Evolutionary conservation across 75 land plant genomes (phyloP).

Genomic region (Gnetum montanum): DNA sequence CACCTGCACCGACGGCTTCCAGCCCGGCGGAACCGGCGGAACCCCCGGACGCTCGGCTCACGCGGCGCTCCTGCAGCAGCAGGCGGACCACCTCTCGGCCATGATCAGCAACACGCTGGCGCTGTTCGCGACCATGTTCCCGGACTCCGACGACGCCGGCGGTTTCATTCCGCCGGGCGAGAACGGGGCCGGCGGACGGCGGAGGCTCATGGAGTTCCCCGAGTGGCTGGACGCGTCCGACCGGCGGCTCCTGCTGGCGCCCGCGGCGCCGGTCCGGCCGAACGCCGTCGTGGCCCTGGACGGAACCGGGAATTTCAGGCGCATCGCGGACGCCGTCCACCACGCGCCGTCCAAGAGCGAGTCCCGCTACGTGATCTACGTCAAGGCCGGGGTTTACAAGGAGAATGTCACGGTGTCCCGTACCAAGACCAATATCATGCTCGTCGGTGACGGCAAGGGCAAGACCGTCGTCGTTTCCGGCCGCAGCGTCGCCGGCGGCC

Average conservation of each 20-base stretch:
- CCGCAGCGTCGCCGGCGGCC: slow-evolving; percentile 9
- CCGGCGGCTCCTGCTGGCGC: slow-evolving; percentile 1
- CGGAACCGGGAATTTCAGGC: slow-evolving; percentile 18
- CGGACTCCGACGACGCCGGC: neutral
- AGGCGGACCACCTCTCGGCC: neutral
- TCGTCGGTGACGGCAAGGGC: slow-evolving; percentile 29
- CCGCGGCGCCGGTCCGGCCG: neutral
- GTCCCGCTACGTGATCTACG: slow-evolving; percentile 14
- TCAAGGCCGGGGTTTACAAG: slow-evolving; percentile 19
- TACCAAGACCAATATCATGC: slow-evolving; percentile 9
- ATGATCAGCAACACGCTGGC: slow-evolving; percentile 5
- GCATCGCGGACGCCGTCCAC: slow-evolving; percentile 14
- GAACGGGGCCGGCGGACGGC: neutral
- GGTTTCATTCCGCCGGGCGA: neutral
- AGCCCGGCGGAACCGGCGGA: neutral
- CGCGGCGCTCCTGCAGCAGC: too few relatives aligned
- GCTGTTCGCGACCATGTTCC: neutral
- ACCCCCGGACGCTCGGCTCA: neutral
- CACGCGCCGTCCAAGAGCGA: slow-evolving; percentile 10
- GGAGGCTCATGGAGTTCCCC: neutral
- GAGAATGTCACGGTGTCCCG: slow-evolving; percentile 18
- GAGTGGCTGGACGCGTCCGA: neutral
- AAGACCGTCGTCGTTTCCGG: slow-evolving; percentile 12
- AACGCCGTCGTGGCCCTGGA: slow-evolving; percentile 23
- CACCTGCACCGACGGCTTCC: slow-evolving; percentile 19